A percentile compares a stretch with the other conserved stretches of the same genome.
Conservation (phyloP, 495 filamentous ascomycete species). For the Talaromyces adpressus region DNA sequence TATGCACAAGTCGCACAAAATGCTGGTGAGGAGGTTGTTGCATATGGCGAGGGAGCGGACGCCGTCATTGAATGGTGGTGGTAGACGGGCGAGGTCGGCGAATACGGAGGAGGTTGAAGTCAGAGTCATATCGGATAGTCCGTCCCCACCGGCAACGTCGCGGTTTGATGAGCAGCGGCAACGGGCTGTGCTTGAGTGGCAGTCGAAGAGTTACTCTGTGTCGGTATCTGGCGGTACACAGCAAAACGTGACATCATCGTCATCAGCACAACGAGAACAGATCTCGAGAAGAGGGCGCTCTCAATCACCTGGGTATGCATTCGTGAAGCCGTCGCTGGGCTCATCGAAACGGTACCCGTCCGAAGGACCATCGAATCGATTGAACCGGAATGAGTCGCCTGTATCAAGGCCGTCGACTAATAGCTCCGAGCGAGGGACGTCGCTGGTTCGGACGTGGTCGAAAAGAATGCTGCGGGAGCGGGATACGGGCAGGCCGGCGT, state of each 20-base stretch:
- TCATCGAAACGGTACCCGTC: slow-evolving; percentile 5
- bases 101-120: not conserved
- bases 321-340: not conserved
- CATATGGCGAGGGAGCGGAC: slow-evolving; percentile 38
- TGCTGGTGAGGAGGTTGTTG: slow-evolving; percentile 58
- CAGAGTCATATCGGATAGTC: not conserved
- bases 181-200: slow-evolving; percentile 1
- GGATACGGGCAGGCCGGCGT: not conserved
- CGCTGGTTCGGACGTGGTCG: not conserved
- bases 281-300: not conserved
- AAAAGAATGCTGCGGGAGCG: not conserved
- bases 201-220: slow-evolving; percentile 4
- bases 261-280: not conserved
- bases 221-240: slow-evolving; percentile 2
- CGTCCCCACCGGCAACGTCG: not conserved
- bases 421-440: not conserved
- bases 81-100: not conserved
- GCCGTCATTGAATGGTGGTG: not conserved
- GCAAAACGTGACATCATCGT: not conserved
- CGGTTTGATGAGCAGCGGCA: slow-evolving; percentile 2
- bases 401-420: not conserved
- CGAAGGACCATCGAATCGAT: not conserved
- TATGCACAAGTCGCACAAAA: slow-evolving; percentile 60
- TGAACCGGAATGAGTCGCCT: not conserved
- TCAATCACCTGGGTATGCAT: not conserved